These are phyloP conservation scores for Leucosporidium creatinivorum DNA, from an alignment of 768 basidiomycete genomes.

Conservation along the genomic window DNA sequence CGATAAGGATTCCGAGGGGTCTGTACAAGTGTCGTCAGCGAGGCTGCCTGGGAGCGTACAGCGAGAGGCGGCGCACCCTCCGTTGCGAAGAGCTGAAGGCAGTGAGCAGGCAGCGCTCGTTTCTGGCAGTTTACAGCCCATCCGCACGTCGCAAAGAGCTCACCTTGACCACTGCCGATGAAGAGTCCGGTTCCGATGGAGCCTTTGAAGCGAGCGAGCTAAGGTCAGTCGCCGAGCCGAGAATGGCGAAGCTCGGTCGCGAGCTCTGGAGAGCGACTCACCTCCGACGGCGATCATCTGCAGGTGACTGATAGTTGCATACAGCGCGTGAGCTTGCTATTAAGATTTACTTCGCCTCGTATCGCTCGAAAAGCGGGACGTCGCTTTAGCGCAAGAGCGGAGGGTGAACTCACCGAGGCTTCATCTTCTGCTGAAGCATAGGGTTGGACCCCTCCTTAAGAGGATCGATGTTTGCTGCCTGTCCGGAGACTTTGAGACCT, in stretches of 20 bases:
- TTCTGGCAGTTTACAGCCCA: too few relatives aligned
- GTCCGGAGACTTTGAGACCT: slow-evolving; percentile 11
- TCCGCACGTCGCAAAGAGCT: too few relatives aligned
- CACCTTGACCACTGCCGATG: not conserved
- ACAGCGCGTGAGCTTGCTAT: too few relatives aligned
- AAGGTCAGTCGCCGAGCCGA: too few relatives aligned
- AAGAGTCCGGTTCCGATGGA: slow-evolving; percentile 38
- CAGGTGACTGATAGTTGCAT: slow-evolving; percentile 31
- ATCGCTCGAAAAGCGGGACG: too few relatives aligned
- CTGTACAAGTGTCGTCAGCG: slow-evolving; percentile 7
- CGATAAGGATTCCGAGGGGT: slow-evolving; percentile 30
- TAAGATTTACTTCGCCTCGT: too few relatives aligned
- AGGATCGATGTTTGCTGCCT: slow-evolving; percentile 18
- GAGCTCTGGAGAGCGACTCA: not conserved
- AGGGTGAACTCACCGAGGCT: slow-evolving; percentile 36
- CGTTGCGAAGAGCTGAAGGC: not conserved
- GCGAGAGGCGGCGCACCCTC: not conserved
- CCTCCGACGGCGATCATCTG: slow-evolving; percentile 36
- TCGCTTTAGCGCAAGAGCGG: too few relatives aligned
- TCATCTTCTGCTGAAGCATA: slow-evolving; percentile 42
- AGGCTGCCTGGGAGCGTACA: slow-evolving; percentile 1
- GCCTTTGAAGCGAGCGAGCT: slow-evolving; percentile 41
- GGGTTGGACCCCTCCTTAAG: slow-evolving; percentile 28
- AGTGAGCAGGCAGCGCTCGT: too few relatives aligned
- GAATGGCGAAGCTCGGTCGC: too few relatives aligned